Evolutionary conservation across 2,329 filamentous ascomycete genomes (phyloP).

Genomic region (Pezizomycotina sp.): DNA sequence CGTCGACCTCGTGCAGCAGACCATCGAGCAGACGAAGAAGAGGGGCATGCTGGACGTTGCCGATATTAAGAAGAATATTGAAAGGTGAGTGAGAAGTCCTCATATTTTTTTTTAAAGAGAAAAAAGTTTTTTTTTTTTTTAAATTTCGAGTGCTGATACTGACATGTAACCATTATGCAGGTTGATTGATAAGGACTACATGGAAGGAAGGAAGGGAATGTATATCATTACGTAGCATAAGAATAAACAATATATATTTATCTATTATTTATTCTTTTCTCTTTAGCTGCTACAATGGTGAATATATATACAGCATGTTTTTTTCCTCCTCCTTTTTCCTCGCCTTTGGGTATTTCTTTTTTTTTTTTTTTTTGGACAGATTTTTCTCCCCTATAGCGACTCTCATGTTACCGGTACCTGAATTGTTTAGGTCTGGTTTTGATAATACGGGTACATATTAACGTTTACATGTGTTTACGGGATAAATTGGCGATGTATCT

Average conservation of each 20-base stretch:
- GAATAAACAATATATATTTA: too few species aligned
- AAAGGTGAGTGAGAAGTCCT: slow-evolving; percentile 50
- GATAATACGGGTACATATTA: too few species aligned
- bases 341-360: slow-evolving; percentile 2
- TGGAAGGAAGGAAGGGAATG: slow-evolving; percentile 58
- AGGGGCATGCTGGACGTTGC: slow-evolving; percentile 68
- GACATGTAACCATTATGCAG: slow-evolving; percentile 35
- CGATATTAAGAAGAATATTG: slow-evolving; percentile 94
- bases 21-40: slow-evolving; percentile 76
- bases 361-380: slow-evolving; percentile 2
- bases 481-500: not conserved
- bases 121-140: not conserved
- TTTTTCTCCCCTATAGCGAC: not conserved
- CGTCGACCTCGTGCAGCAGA: slow-evolving; percentile 73
- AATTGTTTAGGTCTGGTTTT: too few species aligned
- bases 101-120: slow-evolving; percentile 1
- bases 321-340: not conserved
- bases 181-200: slow-evolving; percentile 83
- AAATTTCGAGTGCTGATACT: slow-evolving; percentile 1
- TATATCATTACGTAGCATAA: slow-evolving; percentile 55
- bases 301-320: not conserved
- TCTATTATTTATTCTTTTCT: not conserved
- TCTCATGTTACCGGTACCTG: too few species aligned
- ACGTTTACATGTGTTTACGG: too few species aligned
- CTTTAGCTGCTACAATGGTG: not conserved